Base-by-base conservation (phyloP, 768 basidiomycete genomes). In the Pleurotus pulmonarius region DNA sequence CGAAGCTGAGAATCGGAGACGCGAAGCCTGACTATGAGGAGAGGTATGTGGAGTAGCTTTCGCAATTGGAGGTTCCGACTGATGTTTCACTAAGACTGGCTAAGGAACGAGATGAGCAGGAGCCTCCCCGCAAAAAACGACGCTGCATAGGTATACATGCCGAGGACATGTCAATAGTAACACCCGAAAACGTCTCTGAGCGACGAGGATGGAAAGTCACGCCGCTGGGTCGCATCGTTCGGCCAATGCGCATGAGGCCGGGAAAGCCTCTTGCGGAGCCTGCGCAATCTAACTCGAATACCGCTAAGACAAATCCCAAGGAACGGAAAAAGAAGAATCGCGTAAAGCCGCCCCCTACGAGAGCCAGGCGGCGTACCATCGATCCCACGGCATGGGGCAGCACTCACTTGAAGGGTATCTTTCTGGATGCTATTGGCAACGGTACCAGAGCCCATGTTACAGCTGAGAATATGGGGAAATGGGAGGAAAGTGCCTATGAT, bases 1-100 rank as follows among this genome's bases (percentile, higher is more conserved):
- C 90, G 18, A 92, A 88, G 61, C 71, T 94, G 29, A 81, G 90
- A 15, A 81, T 94, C 37, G 90, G 90, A 7, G 90, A 92, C 61
- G 91, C 92, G n/a, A 88, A 83, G 59, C 86, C 86, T 1, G 85
- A 92, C 66, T 92, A 77, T 63, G 68, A 68, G 2, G 83, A 86
- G 64, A 77, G 83, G 91, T 88, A 49, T 38, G 75, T 61, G 2
- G 4, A 20, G 2, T 38, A n/a, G 59, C 49, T 9, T 52, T 59
- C 2, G 43, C 25, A 43, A 37, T 25, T n/a, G 6, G 41, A 49
- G 9, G 49, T 38, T 8, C 51, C 70, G 71, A 26, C 64, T 72
- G 20, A 59, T 62, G 22, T 60, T 60, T 4, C 72, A 62, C 4
- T 1, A 37, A 79, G 76, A 55, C 63, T 75, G 18, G 64, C 65